phyloP scores from a whole-genome alignment of 2,329 filamentous ascomycete species.

The Fusarium decemcellulare region DNA sequence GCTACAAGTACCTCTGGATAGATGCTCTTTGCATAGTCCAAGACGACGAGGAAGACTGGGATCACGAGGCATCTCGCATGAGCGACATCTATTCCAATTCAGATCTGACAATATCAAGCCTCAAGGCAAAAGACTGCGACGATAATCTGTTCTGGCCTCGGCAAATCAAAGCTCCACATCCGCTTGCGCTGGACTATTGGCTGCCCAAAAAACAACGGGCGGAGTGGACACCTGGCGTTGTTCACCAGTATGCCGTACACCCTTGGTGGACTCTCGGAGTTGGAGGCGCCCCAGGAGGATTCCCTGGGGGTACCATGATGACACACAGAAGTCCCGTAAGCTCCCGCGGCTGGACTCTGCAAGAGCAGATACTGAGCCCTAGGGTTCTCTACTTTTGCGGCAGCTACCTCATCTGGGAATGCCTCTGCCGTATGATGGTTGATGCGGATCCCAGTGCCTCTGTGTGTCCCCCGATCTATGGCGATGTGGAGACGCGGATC shows the following conservation, averaged over 20 bases:
- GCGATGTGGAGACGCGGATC: background rate
- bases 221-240: background rate
- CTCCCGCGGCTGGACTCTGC: background rate
- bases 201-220: background rate
- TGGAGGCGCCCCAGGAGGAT: background rate
- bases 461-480: background rate
- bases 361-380: background rate
- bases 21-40: conserved; percentile 5
- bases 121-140: background rate
- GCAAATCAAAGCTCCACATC: background rate
- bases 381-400: background rate
- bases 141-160: background rate
- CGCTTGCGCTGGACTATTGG: background rate
- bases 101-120: background rate
- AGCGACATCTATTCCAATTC: conserved; percentile 1
- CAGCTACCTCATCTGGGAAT: background rate
- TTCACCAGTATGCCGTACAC: background rate
- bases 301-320: background rate
- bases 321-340: background rate
- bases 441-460: background rate
- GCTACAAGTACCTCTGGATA: background rate
- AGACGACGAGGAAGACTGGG: background rate
- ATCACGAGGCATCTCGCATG: background rate
- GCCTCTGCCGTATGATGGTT: background rate
- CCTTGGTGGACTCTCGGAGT: background rate